Percentiles rank a stretch among this genome's conserved stretches.
Conservation (phyloP, 108 stramenopile species). For the Asterionellopsis glacialis region DNA sequence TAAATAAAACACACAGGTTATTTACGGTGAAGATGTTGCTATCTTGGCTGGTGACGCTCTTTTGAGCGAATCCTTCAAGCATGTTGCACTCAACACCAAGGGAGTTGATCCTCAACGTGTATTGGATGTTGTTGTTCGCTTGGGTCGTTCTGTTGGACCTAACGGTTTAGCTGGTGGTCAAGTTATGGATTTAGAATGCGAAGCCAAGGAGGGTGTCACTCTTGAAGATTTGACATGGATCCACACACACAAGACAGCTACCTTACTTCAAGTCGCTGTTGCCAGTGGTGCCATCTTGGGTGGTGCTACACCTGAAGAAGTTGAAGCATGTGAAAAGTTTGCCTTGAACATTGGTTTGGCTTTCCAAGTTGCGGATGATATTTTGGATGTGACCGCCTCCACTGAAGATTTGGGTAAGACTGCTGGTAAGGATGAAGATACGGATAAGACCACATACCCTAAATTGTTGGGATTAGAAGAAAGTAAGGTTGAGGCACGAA, state of each 20-base stretch:
- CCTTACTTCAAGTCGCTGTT: conserved; percentile 87
- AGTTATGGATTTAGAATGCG: conserved; percentile 94
- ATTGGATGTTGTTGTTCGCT: conserved; percentile 83
- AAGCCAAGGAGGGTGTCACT: conserved; percentile 83
- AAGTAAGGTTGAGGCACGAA: conserved; percentile 78
- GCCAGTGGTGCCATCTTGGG: conserved; percentile 89
- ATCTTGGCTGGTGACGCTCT: conserved; percentile 92
- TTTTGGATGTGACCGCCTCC: conserved; percentile 92
- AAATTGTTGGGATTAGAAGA: conserved; percentile 93
- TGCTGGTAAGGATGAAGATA: conserved; percentile 89
- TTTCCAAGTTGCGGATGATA: conserved; percentile 97
- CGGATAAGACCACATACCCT: conserved; percentile 92
- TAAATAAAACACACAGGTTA: conserved; percentile 61
- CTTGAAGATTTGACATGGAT: conserved; percentile 94
- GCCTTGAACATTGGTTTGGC: conserved; percentile 94
- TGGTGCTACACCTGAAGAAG: conserved; percentile 86
- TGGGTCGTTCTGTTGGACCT: conserved; percentile 88
- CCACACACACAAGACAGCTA: conserved; percentile 95
- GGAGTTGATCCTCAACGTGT: conserved; percentile 68
- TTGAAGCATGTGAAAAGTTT: conserved; percentile 82
- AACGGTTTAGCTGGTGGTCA: conserved; percentile 92
- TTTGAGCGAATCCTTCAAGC: conserved; percentile 69
- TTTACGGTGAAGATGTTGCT: conserved; percentile 95
- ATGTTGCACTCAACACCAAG: conserved; percentile 72
- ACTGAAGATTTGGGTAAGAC: conserved; percentile 95